Percentiles rank a stretch among this genome's conserved stretches.
Evolutionary conservation across 352 stramenopile species (phyloP).

Genomic region (Pythium periplocum): DNA sequence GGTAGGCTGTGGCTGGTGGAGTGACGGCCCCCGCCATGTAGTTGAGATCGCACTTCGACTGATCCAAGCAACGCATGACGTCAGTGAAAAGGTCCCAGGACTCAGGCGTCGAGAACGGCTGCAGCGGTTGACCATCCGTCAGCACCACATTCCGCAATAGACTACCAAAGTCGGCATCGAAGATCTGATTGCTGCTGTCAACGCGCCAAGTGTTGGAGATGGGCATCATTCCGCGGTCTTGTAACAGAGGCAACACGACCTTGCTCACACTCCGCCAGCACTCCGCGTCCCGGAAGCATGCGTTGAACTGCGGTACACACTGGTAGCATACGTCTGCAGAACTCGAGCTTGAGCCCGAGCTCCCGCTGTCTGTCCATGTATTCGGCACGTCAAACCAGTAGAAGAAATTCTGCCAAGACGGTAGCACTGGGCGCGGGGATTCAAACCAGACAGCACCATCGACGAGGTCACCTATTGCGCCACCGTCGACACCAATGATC

Average conservation of each 20-base stretch:
- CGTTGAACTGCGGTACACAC: conserved; percentile 12
- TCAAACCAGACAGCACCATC: no score
- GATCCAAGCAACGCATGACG: conserved; percentile 7
- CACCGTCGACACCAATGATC: no score
- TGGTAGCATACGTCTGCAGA: background rate
- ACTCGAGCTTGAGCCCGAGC: no score
- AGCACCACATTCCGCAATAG: background rate
- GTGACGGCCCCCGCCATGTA: conserved; percentile 10
- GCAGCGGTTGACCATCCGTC: background rate
- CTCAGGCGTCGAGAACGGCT: background rate
- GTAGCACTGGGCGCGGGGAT: no score
- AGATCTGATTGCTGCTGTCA: background rate
- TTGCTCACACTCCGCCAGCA: conserved; percentile 15
- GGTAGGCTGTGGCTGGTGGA: conserved; percentile 13
- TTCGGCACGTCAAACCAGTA: no score
- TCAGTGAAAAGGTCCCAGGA: conserved; percentile 8
- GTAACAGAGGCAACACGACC: conserved; percentile 1
- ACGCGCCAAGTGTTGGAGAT: background rate
- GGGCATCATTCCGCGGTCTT: background rate
- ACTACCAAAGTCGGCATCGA: background rate
- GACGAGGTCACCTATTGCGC: no score
- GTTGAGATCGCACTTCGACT: conserved; percentile 6
- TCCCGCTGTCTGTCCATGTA: no score
- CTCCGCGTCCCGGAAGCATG: conserved; percentile 8
- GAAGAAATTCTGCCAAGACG: no score